Percentiles rank a stretch among this genome's conserved stretches.
Conservation (phyloP, 2,329 filamentous ascomycete species). For the Ophiostoma angusticollis region DNA sequence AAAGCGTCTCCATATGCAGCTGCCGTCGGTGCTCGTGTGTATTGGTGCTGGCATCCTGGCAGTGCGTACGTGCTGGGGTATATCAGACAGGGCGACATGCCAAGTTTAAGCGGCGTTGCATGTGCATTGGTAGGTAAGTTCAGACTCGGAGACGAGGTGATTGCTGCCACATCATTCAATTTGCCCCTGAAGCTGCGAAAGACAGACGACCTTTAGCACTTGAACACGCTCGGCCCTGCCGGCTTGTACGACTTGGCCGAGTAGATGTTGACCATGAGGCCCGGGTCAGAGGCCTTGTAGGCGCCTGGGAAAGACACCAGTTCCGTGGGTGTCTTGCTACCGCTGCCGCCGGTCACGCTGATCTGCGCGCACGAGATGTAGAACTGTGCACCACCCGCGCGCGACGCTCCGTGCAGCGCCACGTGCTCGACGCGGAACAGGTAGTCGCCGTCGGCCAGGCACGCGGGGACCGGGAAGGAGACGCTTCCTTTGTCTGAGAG, state of each 20-base stretch:
- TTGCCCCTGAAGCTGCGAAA: too few relatives aligned
- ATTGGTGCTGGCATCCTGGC: too few relatives aligned
- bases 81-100: too few relatives aligned
- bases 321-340: constrained; percentile 7
- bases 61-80: too few relatives aligned
- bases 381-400: constrained; percentile 9
- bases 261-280: constrained; percentile 11
- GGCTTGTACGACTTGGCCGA: constrained; percentile 7
- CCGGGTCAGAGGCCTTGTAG: constrained; percentile 11
- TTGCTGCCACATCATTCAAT: too few relatives aligned
- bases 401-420: constrained; percentile 8
- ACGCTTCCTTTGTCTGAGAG: constrained; percentile 7
- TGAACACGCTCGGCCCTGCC: constrained; percentile 10
- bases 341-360: constrained; percentile 7
- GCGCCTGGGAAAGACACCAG: constrained; percentile 12
- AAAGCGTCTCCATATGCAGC: too few relatives aligned
- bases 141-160: too few relatives aligned
- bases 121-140: too few relatives aligned
- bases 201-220: constrained; percentile 7
- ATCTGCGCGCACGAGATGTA: constrained; percentile 12
- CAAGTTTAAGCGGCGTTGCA: too few relatives aligned
- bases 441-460: constrained; percentile 9
- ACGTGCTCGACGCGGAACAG: constrained; percentile 11
- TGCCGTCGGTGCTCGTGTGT: too few relatives aligned
- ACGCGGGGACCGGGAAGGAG: constrained; percentile 8